Percentiles rank a stretch among this genome's conserved stretches.
phyloP scores from a whole-genome alignment of 805 yeast genomes.

The Isabelozyma gotoi region DNA sequence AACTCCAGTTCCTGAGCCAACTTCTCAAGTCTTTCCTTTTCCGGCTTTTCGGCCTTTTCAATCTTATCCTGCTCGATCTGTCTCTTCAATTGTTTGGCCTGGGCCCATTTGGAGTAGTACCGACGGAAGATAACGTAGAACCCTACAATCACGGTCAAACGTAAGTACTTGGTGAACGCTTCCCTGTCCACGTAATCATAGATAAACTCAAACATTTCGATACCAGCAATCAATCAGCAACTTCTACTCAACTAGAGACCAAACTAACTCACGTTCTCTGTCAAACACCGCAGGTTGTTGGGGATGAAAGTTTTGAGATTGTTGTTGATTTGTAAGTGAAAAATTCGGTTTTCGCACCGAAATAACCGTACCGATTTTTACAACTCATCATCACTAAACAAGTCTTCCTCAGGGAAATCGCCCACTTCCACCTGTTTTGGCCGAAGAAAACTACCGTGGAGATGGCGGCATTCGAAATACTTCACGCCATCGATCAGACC shows the following conservation, averaged over 20 bases:
- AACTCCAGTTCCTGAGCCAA: conserved; percentile 28
- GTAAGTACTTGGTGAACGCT: conserved; percentile 44
- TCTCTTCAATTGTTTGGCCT: conserved; percentile 49
- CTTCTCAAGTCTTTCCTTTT: conserved; percentile 33
- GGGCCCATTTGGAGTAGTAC: conserved; percentile 55
- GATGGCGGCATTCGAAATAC: conserved; percentile 56
- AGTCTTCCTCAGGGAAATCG: conserved; percentile 53
- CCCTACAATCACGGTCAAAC: conserved; percentile 54
- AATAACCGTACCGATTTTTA: not conserved
- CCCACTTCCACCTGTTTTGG: conserved; percentile 72
- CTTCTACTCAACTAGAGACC: not conserved
- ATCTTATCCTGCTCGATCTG: conserved; percentile 49
- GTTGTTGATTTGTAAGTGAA: not conserved
- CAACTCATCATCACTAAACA: conserved; percentile 43
- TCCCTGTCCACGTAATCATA: conserved; percentile 38
- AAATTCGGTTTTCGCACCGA: not conserved
- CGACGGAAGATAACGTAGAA: conserved; percentile 62
- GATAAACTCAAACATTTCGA: conserved; percentile 31
- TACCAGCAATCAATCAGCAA: not conserved
- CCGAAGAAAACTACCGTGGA: conserved; percentile 77
- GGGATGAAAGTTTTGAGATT: not conserved
- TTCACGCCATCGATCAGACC: conserved; percentile 65
- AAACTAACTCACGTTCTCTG: no score
- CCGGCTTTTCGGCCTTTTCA: conserved; percentile 37
- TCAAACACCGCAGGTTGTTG: not conserved